Evolutionary conservation across 495 filamentous ascomycete genomes (phyloP).

Genomic region (Neurospora sp.): DNA sequence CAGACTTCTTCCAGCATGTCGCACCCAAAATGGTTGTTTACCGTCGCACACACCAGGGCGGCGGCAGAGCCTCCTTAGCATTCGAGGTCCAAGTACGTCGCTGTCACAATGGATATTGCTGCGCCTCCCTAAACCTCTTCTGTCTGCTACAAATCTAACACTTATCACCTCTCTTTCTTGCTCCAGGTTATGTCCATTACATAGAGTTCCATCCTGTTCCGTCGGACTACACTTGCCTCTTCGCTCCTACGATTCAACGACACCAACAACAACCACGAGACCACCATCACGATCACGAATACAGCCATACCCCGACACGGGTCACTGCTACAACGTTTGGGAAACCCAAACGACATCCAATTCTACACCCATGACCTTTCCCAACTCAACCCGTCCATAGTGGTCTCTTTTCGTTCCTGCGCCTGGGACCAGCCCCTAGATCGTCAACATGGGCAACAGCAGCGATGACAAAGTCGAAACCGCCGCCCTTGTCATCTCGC

Average conservation of each 20-base stretch:
- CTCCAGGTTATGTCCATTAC: neutral
- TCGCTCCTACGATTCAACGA: neutral
- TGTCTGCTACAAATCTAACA: neutral
- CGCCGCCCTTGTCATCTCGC: constrained; percentile 24
- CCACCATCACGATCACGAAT: neutral
- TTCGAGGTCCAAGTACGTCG: neutral
- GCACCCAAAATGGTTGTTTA: neutral
- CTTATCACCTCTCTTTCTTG: neutral
- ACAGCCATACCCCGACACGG: neutral
- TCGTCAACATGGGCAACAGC: neutral
- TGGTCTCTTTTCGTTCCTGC: neutral
- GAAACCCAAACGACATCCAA: neutral
- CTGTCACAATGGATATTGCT: neutral
- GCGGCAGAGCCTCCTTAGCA: neutral
- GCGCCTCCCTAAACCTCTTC: neutral
- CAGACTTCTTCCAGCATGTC: neutral
- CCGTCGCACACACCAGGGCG: neutral
- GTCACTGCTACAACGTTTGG: neutral
- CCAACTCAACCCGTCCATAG: neutral
- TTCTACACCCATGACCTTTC: neutral
- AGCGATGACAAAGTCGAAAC: constrained; percentile 8
- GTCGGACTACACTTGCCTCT: neutral
- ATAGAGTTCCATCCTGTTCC: neutral
- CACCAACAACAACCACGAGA: neutral
- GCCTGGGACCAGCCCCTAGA: neutral